These are phyloP conservation scores for Deinandra increscens DNA, from an alignment of 129 eudicot species.

Conservation along the genomic window DNA sequence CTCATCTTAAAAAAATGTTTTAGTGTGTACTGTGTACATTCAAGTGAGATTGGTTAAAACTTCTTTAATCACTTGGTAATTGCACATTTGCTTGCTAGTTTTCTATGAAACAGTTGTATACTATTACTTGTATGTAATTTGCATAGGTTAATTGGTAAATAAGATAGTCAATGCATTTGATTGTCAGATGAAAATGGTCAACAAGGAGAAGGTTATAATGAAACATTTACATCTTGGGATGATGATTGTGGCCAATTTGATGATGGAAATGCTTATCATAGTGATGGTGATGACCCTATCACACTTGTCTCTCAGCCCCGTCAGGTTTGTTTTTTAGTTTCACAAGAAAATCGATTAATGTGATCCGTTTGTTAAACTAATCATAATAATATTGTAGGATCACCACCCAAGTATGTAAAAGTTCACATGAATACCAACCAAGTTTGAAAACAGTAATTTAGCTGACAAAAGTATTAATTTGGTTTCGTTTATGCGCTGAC, in stretches of 20 bases:
- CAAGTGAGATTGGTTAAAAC: neutral
- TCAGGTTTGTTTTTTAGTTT: conserved; percentile 51
- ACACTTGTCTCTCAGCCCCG: conserved; percentile 72
- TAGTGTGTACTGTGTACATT: neutral
- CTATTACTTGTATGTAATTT: too few species aligned
- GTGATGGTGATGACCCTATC: conserved; percentile 60
- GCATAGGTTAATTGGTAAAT: neutral
- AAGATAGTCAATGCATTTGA: conserved; percentile 16
- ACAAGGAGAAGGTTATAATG: conserved; percentile 37
- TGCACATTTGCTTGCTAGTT: neutral
- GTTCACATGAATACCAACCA: neutral
- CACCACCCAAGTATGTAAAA: neutral
- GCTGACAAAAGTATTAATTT: neutral
- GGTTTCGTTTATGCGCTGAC: neutral
- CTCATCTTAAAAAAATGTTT: neutral
- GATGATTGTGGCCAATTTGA: conserved; percentile 57
- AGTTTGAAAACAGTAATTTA: neutral
- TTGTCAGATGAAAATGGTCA: conserved; percentile 31
- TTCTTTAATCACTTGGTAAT: neutral
- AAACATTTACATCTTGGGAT: conserved; percentile 47
- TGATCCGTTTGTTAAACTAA: neutral
- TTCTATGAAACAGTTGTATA: neutral
- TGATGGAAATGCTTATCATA: conserved; percentile 46
- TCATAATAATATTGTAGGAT: neutral
- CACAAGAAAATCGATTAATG: neutral